Conservation (phyloP, 2,329 filamentous ascomycete genomes). For the Xylaria hypoxylon region DNA sequence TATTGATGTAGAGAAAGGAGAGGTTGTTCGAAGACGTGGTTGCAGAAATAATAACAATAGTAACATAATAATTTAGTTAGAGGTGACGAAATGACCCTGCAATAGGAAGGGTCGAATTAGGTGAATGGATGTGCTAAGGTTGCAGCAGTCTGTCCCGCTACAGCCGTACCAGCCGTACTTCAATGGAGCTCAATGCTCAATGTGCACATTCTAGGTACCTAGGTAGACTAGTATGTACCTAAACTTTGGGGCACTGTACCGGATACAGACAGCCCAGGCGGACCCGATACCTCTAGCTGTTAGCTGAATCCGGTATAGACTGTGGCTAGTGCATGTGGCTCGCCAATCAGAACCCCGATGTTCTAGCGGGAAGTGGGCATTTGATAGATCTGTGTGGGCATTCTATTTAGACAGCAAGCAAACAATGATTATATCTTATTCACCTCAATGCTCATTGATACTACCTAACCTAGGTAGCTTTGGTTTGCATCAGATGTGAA, state of each 20-base stretch:
- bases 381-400: neutral
- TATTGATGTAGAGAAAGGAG: slow-evolving; percentile 29
- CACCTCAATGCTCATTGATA: too few species aligned
- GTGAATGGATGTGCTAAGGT: slow-evolving; percentile 28
- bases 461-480: neutral
- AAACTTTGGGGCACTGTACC: slow-evolving; percentile 14
- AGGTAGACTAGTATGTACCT: too few species aligned
- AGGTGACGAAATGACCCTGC: slow-evolving; percentile 40
- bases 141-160: slow-evolving; percentile 32
- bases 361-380: slow-evolving; percentile 7
- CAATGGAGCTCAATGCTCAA: too few species aligned
- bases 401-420: neutral
- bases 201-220: too few species aligned
- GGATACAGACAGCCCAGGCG: neutral
- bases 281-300: too few species aligned
- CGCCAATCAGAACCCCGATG: slow-evolving; percentile 13
- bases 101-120: slow-evolving; percentile 34
- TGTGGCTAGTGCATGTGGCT: slow-evolving; percentile 25
- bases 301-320: too few species aligned
- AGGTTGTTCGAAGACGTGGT: slow-evolving; percentile 24
- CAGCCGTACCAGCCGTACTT: neutral
- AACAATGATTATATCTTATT: too few species aligned
- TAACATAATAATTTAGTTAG: slow-evolving; percentile 38
- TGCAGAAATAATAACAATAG: slow-evolving; percentile 35
- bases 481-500: slow-evolving; percentile 6